Conservation (phyloP, 2,329 filamentous ascomycete genomes). For the Anthostomella pinea region DNA sequence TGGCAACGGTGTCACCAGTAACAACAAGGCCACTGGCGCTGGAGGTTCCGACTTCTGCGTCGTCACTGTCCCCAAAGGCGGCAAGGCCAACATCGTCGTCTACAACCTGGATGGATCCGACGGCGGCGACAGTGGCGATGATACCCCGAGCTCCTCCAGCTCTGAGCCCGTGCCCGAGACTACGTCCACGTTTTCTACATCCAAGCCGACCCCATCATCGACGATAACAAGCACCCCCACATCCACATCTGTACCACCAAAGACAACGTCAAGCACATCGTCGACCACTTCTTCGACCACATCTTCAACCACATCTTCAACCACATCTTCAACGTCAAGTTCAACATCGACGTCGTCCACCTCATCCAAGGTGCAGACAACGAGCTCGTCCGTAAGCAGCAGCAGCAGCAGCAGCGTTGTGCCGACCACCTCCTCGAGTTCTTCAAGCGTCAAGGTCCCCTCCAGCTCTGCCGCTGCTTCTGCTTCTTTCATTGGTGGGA, state of each 20-base stretch:
- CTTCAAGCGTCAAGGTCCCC: conserved; percentile 4
- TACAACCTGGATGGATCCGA: conserved; percentile 46
- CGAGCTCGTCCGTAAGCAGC: conserved; percentile 10
- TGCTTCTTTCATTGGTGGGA: conserved; percentile 37
- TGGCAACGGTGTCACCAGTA: conserved; percentile 59
- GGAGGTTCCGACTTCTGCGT: conserved; percentile 72
- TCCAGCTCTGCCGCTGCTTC: conserved; percentile 5
- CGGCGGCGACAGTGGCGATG: conserved; percentile 32
- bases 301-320: too few relatives aligned
- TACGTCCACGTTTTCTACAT: conserved; percentile 25
- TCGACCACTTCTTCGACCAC: too few relatives aligned
- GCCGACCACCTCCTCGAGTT: conserved; percentile 12
- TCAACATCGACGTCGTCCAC: conserved; percentile 20
- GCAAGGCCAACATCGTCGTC: conserved; percentile 65
- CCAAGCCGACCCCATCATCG: conserved; percentile 15
- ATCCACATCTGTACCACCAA: conserved; percentile 18
- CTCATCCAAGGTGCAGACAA: conserved; percentile 23
- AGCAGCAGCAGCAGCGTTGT: conserved; percentile 9
- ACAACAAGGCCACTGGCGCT: conserved; percentile 55
- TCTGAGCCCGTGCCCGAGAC: conserved; percentile 31
- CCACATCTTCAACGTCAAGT: conserved; percentile 22
- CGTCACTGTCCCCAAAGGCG: conserved; percentile 67
- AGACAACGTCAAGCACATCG: conserved; percentile 8
- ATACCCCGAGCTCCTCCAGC: conserved; percentile 21
- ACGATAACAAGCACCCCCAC: conserved; percentile 22